Conservation (phyloP, 2,329 filamentous ascomycete genomes). For the Sporothrix protearum region DNA sequence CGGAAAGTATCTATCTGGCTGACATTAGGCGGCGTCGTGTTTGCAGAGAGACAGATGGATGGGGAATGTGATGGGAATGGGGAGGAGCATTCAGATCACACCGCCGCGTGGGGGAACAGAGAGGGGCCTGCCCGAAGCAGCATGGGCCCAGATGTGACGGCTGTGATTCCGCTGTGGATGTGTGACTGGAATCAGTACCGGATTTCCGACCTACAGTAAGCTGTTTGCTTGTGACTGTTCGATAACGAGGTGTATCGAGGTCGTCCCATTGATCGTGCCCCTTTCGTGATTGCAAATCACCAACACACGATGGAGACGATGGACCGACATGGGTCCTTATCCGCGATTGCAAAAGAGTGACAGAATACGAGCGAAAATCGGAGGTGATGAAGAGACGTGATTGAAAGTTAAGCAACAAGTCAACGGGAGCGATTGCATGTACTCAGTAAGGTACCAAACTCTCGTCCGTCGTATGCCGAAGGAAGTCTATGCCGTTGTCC, state of each 20-base stretch:
- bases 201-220: background rate
- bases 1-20: background rate
- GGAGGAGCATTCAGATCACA: background rate
- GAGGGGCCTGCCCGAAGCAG: background rate
- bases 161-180: background rate
- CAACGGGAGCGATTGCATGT: background rate
- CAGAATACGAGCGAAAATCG: background rate
- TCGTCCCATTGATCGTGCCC: background rate
- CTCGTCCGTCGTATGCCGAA: background rate
- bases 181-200: background rate
- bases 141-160: slow-evolving; percentile 2
- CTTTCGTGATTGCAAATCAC: background rate
- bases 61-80: background rate
- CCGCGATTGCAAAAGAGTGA: background rate
- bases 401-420: background rate
- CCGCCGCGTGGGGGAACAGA: slow-evolving; percentile 15
- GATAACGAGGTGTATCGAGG: too few species aligned
- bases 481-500: background rate
- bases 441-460: too few species aligned
- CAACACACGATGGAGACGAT: background rate
- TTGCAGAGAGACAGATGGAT: background rate
- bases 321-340: background rate
- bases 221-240: background rate
- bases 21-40: background rate
- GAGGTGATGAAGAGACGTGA: slow-evolving; percentile 15